Conservation (phyloP, 495 filamentous ascomycete genomes). For the Xylaria longipes region DNA sequence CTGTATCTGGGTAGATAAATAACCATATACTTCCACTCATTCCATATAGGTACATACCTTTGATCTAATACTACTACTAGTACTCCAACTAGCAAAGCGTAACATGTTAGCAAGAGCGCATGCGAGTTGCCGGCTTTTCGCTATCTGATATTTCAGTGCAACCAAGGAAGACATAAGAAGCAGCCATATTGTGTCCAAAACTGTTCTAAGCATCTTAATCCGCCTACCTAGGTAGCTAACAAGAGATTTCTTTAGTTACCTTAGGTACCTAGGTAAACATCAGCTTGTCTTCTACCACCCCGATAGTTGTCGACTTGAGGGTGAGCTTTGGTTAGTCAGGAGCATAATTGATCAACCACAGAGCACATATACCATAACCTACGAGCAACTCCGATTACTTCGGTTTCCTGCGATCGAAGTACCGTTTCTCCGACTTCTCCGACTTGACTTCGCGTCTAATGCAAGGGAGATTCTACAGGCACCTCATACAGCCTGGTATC, state of each 20-base stretch:
- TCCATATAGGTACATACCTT: background rate
- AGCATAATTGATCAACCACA: background rate
- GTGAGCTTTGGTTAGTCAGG: background rate
- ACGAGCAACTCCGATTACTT: background rate
- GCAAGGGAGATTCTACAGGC: background rate
- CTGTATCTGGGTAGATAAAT: background rate
- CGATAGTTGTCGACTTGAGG: background rate
- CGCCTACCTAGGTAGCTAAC: no score
- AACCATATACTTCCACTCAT: background rate
- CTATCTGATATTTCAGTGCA: background rate
- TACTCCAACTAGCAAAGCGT: background rate
- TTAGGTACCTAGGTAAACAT: background rate
- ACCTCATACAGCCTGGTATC: background rate
- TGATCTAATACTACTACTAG: background rate
- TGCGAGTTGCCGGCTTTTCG: background rate
- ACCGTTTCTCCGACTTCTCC: background rate
- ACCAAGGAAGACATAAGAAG: background rate
- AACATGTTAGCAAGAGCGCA: background rate
- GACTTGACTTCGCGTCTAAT: background rate
- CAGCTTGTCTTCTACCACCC: background rate
- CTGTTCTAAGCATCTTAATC: no score
- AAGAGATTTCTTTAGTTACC: background rate
- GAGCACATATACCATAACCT: background rate
- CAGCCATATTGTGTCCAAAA: background rate
- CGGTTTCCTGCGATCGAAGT: background rate